These are phyloP conservation scores for Malus domestica DNA, from an alignment of 306 rosid species.

Conservation along the genomic window ASM211411v1 NC_041790.1:3219501-3220000, in stretches of 20 bases:
- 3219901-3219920: constrained; percentile 6
- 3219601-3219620: background rate
- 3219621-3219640: no score
- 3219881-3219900: constrained; percentile 2
- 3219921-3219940: constrained; percentile 15
- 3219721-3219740: no score
- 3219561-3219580: background rate
- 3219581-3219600: background rate
- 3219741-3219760: no score
- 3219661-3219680: no score
- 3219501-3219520: background rate
- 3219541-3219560: background rate
- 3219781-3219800: no score
- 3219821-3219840: background rate
- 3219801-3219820: background rate
- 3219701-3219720: no score
- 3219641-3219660: no score
- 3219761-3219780: no score
- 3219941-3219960: background rate
- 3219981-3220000: background rate
- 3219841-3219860: background rate
- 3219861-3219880: background rate
- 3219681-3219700: no score
- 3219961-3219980: background rate
- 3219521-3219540: background rate